Conservation (phyloP, 345 rosid genomes). For the Bruguiera sexangula region DNA sequence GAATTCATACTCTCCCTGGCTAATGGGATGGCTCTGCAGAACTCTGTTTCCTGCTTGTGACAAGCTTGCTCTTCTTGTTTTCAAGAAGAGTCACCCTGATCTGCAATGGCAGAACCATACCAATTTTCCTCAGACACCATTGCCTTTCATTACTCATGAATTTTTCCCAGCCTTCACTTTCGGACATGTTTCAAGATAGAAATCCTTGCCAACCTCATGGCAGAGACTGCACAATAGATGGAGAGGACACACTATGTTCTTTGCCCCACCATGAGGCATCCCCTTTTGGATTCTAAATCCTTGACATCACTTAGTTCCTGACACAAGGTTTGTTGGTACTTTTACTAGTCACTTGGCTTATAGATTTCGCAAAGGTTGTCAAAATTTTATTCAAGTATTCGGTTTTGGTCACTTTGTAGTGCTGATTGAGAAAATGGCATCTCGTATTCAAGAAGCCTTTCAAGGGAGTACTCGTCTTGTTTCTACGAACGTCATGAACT, state of each 20-base stretch:
- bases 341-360: constrained; percentile 64
- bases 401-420: constrained; percentile 28
- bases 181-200: constrained; percentile 66
- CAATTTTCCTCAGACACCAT: constrained; percentile 54
- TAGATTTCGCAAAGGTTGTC: constrained; percentile 50
- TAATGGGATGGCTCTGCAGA: constrained; percentile 65
- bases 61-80: constrained; percentile 66
- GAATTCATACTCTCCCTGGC: constrained; percentile 51
- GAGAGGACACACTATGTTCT: constrained; percentile 61
- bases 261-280: constrained; percentile 67
- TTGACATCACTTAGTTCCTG: constrained; percentile 75
- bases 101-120: constrained; percentile 63
- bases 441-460: constrained; percentile 37
- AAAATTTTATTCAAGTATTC: constrained; percentile 36
- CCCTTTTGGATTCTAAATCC: constrained; percentile 85
- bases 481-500: neutral
- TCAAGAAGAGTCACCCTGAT: constrained; percentile 56
- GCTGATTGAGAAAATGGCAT: constrained; percentile 24
- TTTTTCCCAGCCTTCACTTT: constrained; percentile 61
- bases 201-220: constrained; percentile 63
- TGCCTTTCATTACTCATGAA: constrained; percentile 72
- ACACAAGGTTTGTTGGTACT: constrained; percentile 88
- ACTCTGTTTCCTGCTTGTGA: constrained; percentile 54
- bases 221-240: constrained; percentile 68
- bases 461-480: constrained; percentile 31